Evolutionary conservation across 1,284 basidiomycete species (phyloP), one percentile per base, ranked within the genome.

Genomic region (Pascua guehoae): DNA sequence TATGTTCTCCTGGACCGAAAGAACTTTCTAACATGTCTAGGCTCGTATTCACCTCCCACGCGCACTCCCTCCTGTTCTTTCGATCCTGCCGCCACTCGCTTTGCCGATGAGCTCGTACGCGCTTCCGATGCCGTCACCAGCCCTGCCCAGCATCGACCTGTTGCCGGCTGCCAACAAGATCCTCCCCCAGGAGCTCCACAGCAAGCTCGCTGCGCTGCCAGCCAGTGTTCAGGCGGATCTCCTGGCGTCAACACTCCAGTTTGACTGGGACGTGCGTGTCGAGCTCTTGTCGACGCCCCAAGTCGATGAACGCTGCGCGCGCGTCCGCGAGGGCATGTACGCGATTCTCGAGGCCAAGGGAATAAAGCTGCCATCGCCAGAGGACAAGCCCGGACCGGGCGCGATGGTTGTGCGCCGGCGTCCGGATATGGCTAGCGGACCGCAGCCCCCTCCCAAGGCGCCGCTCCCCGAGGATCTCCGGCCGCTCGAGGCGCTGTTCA

Each of bases 51-150:
- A 71, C 38, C 65, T 75, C 9, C 71, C 73, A 4, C 63, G 68
- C 39, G 67, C 71, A 0, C 64, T 75, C 3, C 73, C 73, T 1
- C 73, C 73, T 1, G 60, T 72, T 18, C 56, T 75, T 7, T 71
- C 72, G 5, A 70, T 75, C 49, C 63, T 73, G 4, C 72, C 72
- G 8, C 66, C 65, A 1, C 60, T 68, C 12, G 69, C 71, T 2
- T 55, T 73, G 1, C 60, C 65, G 2, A 60, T 65, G 5, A 63
- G 69, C 1, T 59, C 66, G 1, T 75, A 63, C 57, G 70, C 72
- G n/a, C 51, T 75, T 0, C 72, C 73, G 0, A 51, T 75, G 0
- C 66, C 69, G 4, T 47, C 58, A 1, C 51, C 66, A 1, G 48
- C 60, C 5, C 47, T 57, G 2, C 51, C 52, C 10, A 47, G 40